These are phyloP conservation scores for Acanthamoeba castellanii DNA, from an alignment of 208 protist species.

Conservation along the genomic window DNA sequence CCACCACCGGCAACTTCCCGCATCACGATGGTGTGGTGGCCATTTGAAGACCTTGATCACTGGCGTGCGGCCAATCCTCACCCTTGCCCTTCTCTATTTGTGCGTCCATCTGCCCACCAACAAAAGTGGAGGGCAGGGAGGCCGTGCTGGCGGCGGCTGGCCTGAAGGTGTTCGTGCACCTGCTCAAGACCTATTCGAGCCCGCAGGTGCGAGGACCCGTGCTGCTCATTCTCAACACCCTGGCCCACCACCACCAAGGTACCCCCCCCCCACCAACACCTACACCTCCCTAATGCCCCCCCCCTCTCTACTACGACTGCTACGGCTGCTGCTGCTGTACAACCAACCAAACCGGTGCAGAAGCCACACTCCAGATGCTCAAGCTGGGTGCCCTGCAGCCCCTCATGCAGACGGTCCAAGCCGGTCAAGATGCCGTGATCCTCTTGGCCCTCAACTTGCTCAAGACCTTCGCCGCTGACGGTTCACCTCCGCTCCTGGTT, in stretches of 20 bases:
- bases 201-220: slow-evolving; percentile 38
- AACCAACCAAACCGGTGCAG: too few relatives aligned
- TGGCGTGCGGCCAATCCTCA: not conserved
- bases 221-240: not conserved
- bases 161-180: slow-evolving; percentile 28
- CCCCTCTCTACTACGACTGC: not conserved
- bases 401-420: not conserved
- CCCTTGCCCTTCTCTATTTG: slow-evolving; percentile 7
- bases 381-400: slow-evolving; percentile 33
- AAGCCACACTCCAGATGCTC: not conserved
- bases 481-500: not conserved
- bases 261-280: too few relatives aligned
- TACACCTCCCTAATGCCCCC: not conserved
- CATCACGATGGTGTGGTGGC: not conserved
- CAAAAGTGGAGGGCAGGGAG: not conserved
- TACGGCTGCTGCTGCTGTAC: too few relatives aligned
- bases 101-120: too few relatives aligned
- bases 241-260: not conserved
- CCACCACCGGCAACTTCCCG: not conserved
- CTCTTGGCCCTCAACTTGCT: slow-evolving; percentile 28
- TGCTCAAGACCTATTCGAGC: slow-evolving; percentile 48
- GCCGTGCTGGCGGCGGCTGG: not conserved
- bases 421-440: not conserved
- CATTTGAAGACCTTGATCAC: not conserved
- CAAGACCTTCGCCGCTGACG: not conserved